phyloP scores from a whole-genome alignment of 164 flowering plant genomes.

The Protea cynaroides region DNA sequence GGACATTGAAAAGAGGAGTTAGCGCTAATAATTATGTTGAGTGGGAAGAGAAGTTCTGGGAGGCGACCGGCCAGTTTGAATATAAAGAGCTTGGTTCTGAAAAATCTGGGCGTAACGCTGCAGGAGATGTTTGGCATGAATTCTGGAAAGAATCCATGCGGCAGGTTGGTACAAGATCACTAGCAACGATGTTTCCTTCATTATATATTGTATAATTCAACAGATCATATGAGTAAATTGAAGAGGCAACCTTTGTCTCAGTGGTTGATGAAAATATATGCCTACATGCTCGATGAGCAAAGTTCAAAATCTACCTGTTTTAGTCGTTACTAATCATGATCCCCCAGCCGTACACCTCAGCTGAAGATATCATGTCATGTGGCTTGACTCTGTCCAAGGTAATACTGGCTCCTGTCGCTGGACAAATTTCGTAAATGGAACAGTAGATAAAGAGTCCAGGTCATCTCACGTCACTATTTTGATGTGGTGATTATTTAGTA shows the following conservation, averaged over 20 bases:
- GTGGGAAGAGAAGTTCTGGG: slow-evolving; percentile 98
- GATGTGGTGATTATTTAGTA: no score
- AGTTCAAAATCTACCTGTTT: background rate
- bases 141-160: slow-evolving; percentile 89
- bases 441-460: background rate
- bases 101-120: slow-evolving; percentile 90
- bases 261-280: background rate
- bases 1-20: slow-evolving; percentile 91
- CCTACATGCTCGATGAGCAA: background rate
- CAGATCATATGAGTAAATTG: background rate
- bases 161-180: slow-evolving; percentile 46
- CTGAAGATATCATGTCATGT: background rate
- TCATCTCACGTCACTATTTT: background rate
- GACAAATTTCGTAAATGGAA: background rate
- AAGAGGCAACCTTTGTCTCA: background rate
- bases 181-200: background rate
- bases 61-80: slow-evolving; percentile 73
- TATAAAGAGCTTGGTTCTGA: slow-evolving; percentile 97
- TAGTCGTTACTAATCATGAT: background rate
- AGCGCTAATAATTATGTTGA: slow-evolving; percentile 68
- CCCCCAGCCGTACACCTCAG: background rate
- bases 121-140: slow-evolving; percentile 92
- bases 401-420: background rate
- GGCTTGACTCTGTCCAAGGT: background rate
- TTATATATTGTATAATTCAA: background rate